These are phyloP conservation scores for Phytophthora colocasiae DNA, from an alignment of 352 stramenopile genomes.

Conservation along the genomic window DNA sequence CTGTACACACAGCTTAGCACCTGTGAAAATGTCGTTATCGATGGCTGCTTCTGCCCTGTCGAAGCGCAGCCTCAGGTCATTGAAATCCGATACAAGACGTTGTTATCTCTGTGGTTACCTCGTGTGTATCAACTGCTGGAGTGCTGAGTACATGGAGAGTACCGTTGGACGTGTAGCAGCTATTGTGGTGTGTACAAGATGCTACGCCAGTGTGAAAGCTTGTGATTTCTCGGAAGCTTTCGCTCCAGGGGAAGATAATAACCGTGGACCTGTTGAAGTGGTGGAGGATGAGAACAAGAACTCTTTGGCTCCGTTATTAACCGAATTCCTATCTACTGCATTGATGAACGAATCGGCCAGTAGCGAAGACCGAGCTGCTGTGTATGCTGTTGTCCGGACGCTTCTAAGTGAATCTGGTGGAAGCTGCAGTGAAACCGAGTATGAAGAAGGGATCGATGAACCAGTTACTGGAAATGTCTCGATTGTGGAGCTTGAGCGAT, in stretches of 20 bases:
- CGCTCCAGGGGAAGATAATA: conserved; percentile 9
- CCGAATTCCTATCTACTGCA: conserved; percentile 40
- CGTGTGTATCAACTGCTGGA: conserved; percentile 33
- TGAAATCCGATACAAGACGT: conserved; percentile 27
- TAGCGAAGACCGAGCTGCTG: conserved; percentile 16
- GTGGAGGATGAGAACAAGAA: conserved; percentile 5
- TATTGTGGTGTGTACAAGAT: conserved; percentile 29
- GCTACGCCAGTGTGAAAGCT: conserved; percentile 18
- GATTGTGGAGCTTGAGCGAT: conserved; percentile 20
- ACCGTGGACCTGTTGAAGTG: conserved; percentile 14
- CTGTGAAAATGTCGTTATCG: conserved; percentile 25
- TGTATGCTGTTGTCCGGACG: conserved; percentile 42
- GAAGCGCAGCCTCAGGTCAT: conserved; percentile 14
- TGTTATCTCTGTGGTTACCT: conserved; percentile 35
- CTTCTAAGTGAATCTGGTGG: conserved; percentile 17
- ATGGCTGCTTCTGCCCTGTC: conserved; percentile 19
- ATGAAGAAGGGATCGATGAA: conserved; percentile 21
- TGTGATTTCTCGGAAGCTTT: conserved; percentile 33
- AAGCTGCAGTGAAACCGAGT: conserved; percentile 16
- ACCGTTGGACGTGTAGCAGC: conserved; percentile 13
- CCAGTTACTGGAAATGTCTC: conserved; percentile 16
- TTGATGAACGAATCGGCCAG: conserved; percentile 13
- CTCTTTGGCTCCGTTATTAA: conserved; percentile 15
- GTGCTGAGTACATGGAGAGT: conserved; percentile 31
- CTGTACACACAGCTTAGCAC: conserved; percentile 32